Percentiles rank a stretch among this genome's conserved stretches.
Conservation (phyloP, 2,329 filamentous ascomycete genomes). For the Ceratocystis variospora region DNA sequence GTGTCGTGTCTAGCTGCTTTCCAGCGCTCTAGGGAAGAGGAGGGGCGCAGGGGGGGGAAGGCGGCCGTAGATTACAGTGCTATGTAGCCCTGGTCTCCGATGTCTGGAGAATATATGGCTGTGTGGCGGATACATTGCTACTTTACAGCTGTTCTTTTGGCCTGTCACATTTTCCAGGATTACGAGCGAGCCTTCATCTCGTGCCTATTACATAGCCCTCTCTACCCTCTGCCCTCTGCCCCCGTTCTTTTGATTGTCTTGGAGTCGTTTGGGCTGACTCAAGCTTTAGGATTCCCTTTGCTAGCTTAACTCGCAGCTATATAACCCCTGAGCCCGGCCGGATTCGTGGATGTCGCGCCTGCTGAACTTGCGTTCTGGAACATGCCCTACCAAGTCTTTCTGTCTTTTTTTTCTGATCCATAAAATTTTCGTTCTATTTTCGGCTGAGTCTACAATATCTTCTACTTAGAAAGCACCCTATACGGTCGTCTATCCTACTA, state of each 20-base stretch:
- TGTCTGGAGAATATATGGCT: neutral
- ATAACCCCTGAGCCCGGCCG: neutral
- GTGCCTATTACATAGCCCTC: neutral
- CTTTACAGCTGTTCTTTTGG: neutral
- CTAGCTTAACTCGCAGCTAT: neutral
- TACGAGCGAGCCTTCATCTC: neutral
- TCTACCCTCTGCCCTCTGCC: neutral
- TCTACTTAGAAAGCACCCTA: no score
- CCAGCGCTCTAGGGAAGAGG: neutral
- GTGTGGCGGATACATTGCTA: neutral
- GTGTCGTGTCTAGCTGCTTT: neutral
- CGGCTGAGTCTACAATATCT: neutral
- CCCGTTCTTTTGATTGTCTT: neutral
- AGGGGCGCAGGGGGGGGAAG: neutral
- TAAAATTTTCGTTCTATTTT: neutral
- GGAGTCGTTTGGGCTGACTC: neutral
- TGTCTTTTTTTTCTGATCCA: neutral
- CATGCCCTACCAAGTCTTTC: neutral
- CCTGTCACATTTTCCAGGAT: neutral
- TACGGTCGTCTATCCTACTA: neutral
- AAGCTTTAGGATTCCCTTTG: constrained; percentile 4
- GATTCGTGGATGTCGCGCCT: neutral
- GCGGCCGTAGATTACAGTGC: neutral
- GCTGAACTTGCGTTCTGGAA: neutral
- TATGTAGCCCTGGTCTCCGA: neutral